These are phyloP conservation scores for Ensete glaucum DNA, from an alignment of 176 grass and related monocot species.

Conservation along the genomic window DNA sequence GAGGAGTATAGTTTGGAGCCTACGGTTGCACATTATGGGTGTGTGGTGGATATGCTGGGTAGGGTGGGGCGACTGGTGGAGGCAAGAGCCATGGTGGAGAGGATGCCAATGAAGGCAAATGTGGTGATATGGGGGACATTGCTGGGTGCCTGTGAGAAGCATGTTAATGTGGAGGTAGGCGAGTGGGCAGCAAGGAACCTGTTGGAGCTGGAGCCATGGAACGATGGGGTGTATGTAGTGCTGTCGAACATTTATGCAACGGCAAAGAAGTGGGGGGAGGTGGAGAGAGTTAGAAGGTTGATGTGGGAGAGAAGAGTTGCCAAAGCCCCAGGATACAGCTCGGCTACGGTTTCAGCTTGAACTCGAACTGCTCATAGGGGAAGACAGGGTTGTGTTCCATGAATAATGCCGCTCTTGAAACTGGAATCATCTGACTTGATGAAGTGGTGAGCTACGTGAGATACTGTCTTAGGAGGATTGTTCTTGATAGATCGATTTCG, in stretches of 20 bases:
- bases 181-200: conserved; percentile 23
- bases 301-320: conserved; percentile 29
- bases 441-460: too few relatives aligned
- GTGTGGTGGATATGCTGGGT: conserved; percentile 44
- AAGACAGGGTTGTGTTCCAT: too few relatives aligned
- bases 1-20: conserved; percentile 27
- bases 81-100: conserved; percentile 23
- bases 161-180: conserved; percentile 23
- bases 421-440: too few relatives aligned
- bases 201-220: conserved; percentile 35
- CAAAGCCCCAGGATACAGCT: conserved; percentile 32
- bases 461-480: too few relatives aligned
- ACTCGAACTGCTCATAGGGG: background rate
- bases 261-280: conserved; percentile 25
- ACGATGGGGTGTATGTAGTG: conserved; percentile 39
- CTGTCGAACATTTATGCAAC: conserved; percentile 35
- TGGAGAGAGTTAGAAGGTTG: conserved; percentile 37
- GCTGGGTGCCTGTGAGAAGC: conserved; percentile 40
- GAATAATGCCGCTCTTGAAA: too few relatives aligned
- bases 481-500: too few relatives aligned
- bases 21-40: conserved; percentile 24
- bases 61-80: conserved; percentile 33
- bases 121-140: conserved; percentile 42
- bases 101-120: conserved; percentile 37
- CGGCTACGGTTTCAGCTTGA: background rate